Conservation (phyloP, 768 basidiomycete species). For the Trametopsis cervina region DNA sequence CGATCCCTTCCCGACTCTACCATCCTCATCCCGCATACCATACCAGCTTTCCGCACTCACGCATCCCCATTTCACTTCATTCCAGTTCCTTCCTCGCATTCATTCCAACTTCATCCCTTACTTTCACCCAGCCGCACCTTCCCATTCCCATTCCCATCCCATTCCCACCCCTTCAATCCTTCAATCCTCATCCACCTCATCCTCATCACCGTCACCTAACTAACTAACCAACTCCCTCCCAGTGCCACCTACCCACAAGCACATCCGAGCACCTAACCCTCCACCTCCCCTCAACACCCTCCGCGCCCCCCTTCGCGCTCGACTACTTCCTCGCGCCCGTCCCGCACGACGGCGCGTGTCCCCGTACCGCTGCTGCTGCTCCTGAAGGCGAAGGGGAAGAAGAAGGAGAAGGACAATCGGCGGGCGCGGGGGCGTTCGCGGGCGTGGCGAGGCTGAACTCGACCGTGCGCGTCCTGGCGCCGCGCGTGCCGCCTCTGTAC, state of each 20-base stretch:
- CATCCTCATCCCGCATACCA: too few relatives aligned
- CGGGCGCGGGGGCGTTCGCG: conserved; percentile 8
- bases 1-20: too few relatives aligned
- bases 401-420: neutral
- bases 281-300: conserved; percentile 35
- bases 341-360: conserved; percentile 66
- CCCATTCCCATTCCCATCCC: too few relatives aligned
- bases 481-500: conserved; percentile 53
- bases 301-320: conserved; percentile 47
- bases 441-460: conserved; percentile 37
- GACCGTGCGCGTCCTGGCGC: conserved; percentile 38
- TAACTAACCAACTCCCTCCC: too few relatives aligned
- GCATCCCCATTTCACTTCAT: too few relatives aligned
- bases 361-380: conserved; percentile 17
- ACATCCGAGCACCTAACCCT: conserved; percentile 52
- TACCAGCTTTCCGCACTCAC: too few relatives aligned
- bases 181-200: too few relatives aligned
- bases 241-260: conserved; percentile 64
- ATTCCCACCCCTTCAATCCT: too few relatives aligned
- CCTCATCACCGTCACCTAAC: too few relatives aligned
- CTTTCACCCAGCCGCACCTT: too few relatives aligned
- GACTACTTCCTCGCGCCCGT: conserved; percentile 68
- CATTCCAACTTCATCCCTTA: too few relatives aligned
- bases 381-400: neutral
- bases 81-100: too few relatives aligned